These are phyloP conservation scores for Chlorencoelia australis DNA, from an alignment of 2,329 filamentous ascomycete species.

Conservation along the genomic window DNA sequence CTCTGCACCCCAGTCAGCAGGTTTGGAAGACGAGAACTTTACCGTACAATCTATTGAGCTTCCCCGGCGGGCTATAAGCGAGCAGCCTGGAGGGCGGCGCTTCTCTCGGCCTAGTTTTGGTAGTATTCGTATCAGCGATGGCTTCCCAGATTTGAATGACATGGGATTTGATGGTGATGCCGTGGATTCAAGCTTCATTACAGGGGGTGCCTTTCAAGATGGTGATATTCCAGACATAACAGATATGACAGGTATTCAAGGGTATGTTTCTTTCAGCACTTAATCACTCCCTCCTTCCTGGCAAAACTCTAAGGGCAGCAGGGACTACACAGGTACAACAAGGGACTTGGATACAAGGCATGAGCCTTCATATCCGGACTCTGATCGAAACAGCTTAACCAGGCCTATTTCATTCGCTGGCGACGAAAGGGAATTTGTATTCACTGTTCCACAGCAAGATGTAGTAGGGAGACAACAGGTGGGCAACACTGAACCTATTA, in stretches of 20 bases:
- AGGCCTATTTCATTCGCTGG: constrained; percentile 15
- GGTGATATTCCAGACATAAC: constrained; percentile 12
- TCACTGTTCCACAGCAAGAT: constrained; percentile 24
- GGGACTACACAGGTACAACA: constrained; percentile 1
- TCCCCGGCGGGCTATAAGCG: constrained; percentile 41
- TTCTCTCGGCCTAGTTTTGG: constrained; percentile 39
- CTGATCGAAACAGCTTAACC: constrained; percentile 23
- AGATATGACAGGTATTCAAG: constrained; percentile 11
- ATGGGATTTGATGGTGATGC: constrained; percentile 13
- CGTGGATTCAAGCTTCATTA: constrained; percentile 23
- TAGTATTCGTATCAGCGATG: constrained; percentile 44
- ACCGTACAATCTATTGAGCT: constrained; percentile 51
- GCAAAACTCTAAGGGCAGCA: neutral
- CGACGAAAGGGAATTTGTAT: constrained; percentile 27
- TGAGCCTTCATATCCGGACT: constrained; percentile 13
- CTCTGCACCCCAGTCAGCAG: constrained; percentile 42
- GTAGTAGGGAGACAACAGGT: too few species aligned
- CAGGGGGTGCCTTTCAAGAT: constrained; percentile 14
- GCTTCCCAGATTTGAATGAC: constrained; percentile 28
- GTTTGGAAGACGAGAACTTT: constrained; percentile 47
- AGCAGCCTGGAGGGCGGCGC: constrained; percentile 35
- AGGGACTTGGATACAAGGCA: neutral
- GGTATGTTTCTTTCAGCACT: constrained; percentile 10
- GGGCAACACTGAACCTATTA: too few species aligned
- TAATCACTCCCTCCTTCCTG: neutral